Percentiles rank a stretch among this genome's conserved stretches.
These are phyloP conservation scores for Phalaenopsis hybrid DNA, from an alignment of 116 monocot species.

Conservation along the genomic window DNA sequence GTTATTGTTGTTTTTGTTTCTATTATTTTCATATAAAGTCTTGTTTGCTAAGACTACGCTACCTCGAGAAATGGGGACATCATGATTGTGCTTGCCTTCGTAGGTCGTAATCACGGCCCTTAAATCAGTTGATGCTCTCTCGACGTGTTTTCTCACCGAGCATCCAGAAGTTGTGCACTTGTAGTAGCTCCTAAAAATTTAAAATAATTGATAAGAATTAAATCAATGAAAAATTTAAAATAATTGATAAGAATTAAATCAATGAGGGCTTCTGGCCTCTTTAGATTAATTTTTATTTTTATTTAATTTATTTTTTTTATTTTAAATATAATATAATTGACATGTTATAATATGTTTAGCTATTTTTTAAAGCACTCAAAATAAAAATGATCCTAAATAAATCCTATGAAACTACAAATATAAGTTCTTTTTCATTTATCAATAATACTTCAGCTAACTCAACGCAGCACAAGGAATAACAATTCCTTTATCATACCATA, in stretches of 20 bases:
- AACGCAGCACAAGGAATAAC: too few relatives aligned
- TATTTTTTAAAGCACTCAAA: too few relatives aligned
- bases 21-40: not conserved
- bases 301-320: too few relatives aligned
- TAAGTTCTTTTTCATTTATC: too few relatives aligned
- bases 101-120: constrained; percentile 58
- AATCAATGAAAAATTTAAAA: too few relatives aligned
- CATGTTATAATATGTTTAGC: too few relatives aligned
- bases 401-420: too few relatives aligned
- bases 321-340: too few relatives aligned
- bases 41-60: not conserved
- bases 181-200: constrained; percentile 54
- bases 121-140: constrained; percentile 41
- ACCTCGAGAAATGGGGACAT: constrained; percentile 38
- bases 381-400: too few relatives aligned
- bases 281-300: too few relatives aligned
- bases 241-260: not conserved
- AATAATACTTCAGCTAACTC: too few relatives aligned
- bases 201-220: not conserved
- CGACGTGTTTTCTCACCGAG: constrained; percentile 53
- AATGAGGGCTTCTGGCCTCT: not conserved
- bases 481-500: too few relatives aligned
- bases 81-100: constrained; percentile 68
- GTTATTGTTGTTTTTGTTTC: not conserved
- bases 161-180: constrained; percentile 46